Evolutionary conservation across 2,329 filamentous ascomycete genomes (phyloP), one percentile per base, ranked within the genome.

Genomic region (Pyricularia pennisetigena): DNA sequence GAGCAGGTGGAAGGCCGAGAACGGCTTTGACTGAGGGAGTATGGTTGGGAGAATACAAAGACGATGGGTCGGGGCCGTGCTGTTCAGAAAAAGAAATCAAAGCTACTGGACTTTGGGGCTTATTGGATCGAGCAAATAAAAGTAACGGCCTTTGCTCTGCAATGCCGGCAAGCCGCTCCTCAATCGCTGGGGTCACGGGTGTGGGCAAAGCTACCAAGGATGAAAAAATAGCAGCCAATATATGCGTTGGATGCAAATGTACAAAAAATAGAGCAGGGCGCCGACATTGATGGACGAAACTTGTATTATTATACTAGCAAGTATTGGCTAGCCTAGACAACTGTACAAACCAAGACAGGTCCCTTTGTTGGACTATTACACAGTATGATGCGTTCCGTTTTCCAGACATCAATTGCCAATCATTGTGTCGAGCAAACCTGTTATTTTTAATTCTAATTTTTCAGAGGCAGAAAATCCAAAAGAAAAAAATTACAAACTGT

Each of bases 1-100:
- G 64, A 80, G 84, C 71, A 82, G 83, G 73, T 91, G 89, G 89
- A 91, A 91, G 82, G 74, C 78, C 10, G 86, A 88, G 78, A 91
- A 91, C 74, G 88, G 88, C 1, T 75, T 86, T 64, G 85, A 87
- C 61, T 88, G 77, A 81, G 69, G 7, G 64, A 30, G 63, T 8
- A 7, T 5, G 24, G 7, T 16, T 28, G 24, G 24, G 6, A 54
- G 35, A n/a, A 24, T 24, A 9, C 23, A 9, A 54, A 12, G 35
- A 66, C 7, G 64, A 66, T 9, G 64, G 35, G n/a, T 12, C 26
- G 20, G n/a, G 24, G 28, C 20, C 14, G 30, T 29, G 32, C 12
- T 14, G 20, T 26, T 32, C 24, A 12, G 30, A 54, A 49, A 24
- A 4, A 62, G 35, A 41, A n/a, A n/a, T n/a, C 23, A 49, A 20